A percentile compares a stretch with the other conserved stretches of the same genome.
Evolutionary conservation across 1,284 basidiomycete genomes (phyloP).

Genomic region (Farysia itapuensis): DNA sequence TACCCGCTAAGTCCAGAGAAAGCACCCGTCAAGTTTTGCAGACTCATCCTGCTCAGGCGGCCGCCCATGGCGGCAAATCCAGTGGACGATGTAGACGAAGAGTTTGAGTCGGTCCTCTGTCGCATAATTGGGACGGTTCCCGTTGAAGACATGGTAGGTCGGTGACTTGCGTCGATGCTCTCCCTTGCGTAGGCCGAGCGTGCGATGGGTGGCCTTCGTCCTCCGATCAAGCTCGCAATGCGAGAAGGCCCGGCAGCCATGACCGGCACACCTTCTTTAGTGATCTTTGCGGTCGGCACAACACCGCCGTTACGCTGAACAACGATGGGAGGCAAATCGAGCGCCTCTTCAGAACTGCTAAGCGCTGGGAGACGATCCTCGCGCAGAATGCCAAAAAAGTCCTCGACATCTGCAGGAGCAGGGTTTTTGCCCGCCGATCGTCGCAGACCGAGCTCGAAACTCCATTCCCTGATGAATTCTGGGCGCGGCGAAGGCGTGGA

Average conservation of each 20-base stretch:
- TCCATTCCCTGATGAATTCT: constrained; percentile 51
- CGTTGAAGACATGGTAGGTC: not conserved
- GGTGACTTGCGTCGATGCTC: constrained; percentile 21
- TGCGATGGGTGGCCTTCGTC: constrained; percentile 35
- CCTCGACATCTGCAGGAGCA: constrained; percentile 25
- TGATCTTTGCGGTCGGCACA: constrained; percentile 15
- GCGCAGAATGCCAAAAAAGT: constrained; percentile 50
- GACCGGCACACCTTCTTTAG: constrained; percentile 20
- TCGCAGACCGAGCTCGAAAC: constrained; percentile 29
- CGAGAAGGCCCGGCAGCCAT: not conserved
- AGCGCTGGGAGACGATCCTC: constrained; percentile 34
- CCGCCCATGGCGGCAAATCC: constrained; percentile 21
- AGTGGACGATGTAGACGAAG: constrained; percentile 12
- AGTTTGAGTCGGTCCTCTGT: constrained; percentile 9
- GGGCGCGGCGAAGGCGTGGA: constrained; percentile 39
- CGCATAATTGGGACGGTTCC: not conserved
- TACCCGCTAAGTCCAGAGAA: constrained; percentile 46
- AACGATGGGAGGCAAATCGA: constrained; percentile 49
- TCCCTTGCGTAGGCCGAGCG: constrained; percentile 39
- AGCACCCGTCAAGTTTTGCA: constrained; percentile 38
- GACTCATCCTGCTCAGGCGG: constrained; percentile 35
- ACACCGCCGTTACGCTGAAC: constrained; percentile 16
- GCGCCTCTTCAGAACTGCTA: constrained; percentile 28
- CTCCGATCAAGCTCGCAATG: constrained; percentile 15
- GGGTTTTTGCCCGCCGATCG: constrained; percentile 7